Conservation (phyloP, 2,329 filamentous ascomycete species). For the Penicillium sp. region DNA sequence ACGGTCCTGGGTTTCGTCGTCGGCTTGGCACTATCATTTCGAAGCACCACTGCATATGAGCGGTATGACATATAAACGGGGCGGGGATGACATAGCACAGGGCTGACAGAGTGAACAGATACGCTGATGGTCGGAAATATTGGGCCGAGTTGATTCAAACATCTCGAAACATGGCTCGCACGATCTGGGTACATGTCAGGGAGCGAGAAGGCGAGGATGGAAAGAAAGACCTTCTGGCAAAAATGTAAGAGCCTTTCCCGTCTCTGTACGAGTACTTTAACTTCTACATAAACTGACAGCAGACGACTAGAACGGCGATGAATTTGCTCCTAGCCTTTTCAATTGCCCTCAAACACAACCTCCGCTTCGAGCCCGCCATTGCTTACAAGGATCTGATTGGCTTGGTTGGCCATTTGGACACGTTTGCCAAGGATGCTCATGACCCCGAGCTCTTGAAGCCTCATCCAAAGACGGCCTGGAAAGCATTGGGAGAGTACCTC, state of each 20-base stretch:
- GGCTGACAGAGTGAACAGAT: constrained; percentile 28
- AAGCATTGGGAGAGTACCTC: constrained; percentile 66
- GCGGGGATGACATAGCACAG: background rate
- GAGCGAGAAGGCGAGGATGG: constrained; percentile 56
- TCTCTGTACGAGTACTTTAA: background rate
- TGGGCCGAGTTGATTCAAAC: constrained; percentile 57
- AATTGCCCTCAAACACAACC: constrained; percentile 73
- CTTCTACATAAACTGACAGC: background rate
- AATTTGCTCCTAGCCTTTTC: constrained; percentile 76
- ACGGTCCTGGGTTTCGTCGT: constrained; percentile 80
- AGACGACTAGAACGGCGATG: constrained; percentile 54
- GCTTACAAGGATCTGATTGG: constrained; percentile 70
- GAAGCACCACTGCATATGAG: constrained; percentile 73
- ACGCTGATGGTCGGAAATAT: constrained; percentile 60
- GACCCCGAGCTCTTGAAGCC: constrained; percentile 35
- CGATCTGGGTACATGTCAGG: constrained; percentile 75
- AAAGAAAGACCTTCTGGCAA: constrained; percentile 66
- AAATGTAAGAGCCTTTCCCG: constrained; percentile 47
- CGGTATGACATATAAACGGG: constrained; percentile 37
- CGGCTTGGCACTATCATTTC: constrained; percentile 72
- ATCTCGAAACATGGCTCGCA: constrained; percentile 58
- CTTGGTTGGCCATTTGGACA: constrained; percentile 68
- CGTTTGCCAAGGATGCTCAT: constrained; percentile 63
- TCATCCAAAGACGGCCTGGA: constrained; percentile 53
- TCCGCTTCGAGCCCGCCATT: constrained; percentile 78